Conservation (phyloP, 371 early-diverging fungal genomes). For the Dinochytrium kinnereticum region DNA sequence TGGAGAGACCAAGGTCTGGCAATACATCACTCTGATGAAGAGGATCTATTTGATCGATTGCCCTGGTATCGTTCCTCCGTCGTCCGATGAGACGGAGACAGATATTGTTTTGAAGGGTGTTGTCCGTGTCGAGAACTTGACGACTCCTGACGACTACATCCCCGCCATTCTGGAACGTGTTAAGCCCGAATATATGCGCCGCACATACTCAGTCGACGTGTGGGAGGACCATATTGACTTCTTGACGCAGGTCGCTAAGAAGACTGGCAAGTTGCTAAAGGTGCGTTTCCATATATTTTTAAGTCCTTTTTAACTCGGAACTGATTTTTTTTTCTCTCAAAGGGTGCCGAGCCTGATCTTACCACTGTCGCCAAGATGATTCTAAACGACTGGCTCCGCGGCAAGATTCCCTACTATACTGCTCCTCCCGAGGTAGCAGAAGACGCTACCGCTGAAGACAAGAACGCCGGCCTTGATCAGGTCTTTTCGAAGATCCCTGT, state of each 20-base stretch:
- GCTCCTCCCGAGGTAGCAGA: slow-evolving; percentile 77
- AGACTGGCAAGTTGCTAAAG: slow-evolving; percentile 93
- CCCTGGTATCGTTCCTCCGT: slow-evolving; percentile 97
- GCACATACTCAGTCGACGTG: slow-evolving; percentile 86
- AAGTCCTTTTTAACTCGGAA: neutral
- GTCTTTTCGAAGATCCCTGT: slow-evolving; percentile 84
- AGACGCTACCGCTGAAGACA: slow-evolving; percentile 46
- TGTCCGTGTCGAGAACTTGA: slow-evolving; percentile 95
- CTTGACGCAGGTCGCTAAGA: slow-evolving; percentile 85
- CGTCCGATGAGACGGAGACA: slow-evolving; percentile 84
- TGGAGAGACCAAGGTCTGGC: slow-evolving; percentile 99
- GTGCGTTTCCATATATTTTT: slow-evolving; percentile 14
- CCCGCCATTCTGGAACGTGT: slow-evolving; percentile 85
- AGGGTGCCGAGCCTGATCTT: slow-evolving; percentile 95
- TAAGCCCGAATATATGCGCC: slow-evolving; percentile 84
- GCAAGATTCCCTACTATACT: slow-evolving; percentile 96
- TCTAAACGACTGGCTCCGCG: slow-evolving; percentile 98
- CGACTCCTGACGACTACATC: slow-evolving; percentile 93
- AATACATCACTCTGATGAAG: slow-evolving; percentile 99
- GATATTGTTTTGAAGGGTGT: slow-evolving; percentile 99
- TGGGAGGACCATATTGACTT: slow-evolving; percentile 91
- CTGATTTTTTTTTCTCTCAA: slow-evolving; percentile 5
- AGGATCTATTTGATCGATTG: slow-evolving; percentile 99
- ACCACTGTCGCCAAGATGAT: slow-evolving; percentile 96
- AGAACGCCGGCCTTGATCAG: slow-evolving; percentile 70